Conservation (phyloP, 2,329 filamentous ascomycete species). For the Scedosporium dehoogii region DNA sequence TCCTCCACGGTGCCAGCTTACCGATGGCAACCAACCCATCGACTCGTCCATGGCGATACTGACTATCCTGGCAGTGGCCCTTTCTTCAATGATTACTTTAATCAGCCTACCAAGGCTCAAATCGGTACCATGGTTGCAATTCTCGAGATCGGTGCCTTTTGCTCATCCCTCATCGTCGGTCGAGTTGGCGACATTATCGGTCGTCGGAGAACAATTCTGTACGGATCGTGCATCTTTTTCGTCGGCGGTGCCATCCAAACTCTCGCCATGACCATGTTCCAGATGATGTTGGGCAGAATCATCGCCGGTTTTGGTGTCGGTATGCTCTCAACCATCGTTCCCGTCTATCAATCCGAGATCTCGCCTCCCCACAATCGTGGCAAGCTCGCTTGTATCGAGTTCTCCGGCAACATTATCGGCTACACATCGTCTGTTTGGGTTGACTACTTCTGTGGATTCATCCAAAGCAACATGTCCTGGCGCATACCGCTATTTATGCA, state of each 20-base stretch:
- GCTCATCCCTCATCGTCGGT: constrained; percentile 79
- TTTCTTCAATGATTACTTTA: constrained; percentile 86
- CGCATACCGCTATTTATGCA: constrained; percentile 84
- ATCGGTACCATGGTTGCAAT: constrained; percentile 98
- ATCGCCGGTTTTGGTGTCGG: constrained; percentile 80
- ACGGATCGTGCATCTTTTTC: constrained; percentile 83
- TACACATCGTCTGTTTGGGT: constrained; percentile 98
- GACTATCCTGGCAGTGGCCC: constrained; percentile 48
- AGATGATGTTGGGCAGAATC: constrained; percentile 81
- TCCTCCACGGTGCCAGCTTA: not conserved
- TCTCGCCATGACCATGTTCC: constrained; percentile 69
- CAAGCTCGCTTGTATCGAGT: constrained; percentile 94
- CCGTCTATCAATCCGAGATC: constrained; percentile 90
- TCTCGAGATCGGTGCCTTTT: constrained; percentile 84
- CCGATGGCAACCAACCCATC: not conserved
- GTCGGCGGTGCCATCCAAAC: constrained; percentile 78
- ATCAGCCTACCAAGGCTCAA: constrained; percentile 75
- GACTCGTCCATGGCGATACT: not conserved
- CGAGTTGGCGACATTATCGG: constrained; percentile 87
- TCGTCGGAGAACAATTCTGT: constrained; percentile 80
- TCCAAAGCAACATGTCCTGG: constrained; percentile 79
- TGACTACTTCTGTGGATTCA: constrained; percentile 92
- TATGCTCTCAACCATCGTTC: constrained; percentile 83
- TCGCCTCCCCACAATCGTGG: constrained; percentile 94
- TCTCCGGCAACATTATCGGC: constrained; percentile 91